Conservation (phyloP, 306 rosid genomes). For the Spatholobus suberectus region DNA sequence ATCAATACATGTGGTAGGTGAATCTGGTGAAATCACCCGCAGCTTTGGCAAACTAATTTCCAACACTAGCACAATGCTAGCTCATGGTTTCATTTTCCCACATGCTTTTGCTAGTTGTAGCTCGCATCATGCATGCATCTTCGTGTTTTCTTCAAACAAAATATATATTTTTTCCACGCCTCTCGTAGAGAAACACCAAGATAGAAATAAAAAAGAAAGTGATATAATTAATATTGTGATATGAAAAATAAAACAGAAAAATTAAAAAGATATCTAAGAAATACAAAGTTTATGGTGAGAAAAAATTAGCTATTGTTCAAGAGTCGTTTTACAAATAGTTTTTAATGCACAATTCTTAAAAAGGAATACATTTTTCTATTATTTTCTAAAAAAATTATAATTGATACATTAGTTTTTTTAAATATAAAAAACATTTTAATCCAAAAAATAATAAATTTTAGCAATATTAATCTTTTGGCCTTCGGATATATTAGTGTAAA, state of each 20-base stretch:
- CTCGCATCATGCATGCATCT: neutral
- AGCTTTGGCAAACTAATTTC: neutral
- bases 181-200: neutral
- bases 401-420: neutral
- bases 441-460: too few relatives aligned
- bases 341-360: neutral
- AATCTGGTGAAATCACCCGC: slow-evolving; percentile 1
- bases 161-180: neutral
- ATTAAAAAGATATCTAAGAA: neutral
- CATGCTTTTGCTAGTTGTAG: neutral
- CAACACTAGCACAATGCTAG: neutral
- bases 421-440: too few relatives aligned
- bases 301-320: neutral
- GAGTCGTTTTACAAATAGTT: neutral
- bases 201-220: too few relatives aligned
- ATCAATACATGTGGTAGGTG: slow-evolving; percentile 16
- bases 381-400: neutral
- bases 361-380: too few relatives aligned
- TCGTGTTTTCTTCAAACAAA: neutral
- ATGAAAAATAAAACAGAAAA: too few relatives aligned
- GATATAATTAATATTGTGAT: too few relatives aligned
- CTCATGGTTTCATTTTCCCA: neutral
- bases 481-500: too few relatives aligned
- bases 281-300: neutral
- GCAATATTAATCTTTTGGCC: too few relatives aligned